Percentiles rank a stretch among this genome's conserved stretches.
These are phyloP conservation scores for Biscogniauxia marginata DNA, from an alignment of 2,329 filamentous ascomycete genomes.

Conservation along the genomic window DNA sequence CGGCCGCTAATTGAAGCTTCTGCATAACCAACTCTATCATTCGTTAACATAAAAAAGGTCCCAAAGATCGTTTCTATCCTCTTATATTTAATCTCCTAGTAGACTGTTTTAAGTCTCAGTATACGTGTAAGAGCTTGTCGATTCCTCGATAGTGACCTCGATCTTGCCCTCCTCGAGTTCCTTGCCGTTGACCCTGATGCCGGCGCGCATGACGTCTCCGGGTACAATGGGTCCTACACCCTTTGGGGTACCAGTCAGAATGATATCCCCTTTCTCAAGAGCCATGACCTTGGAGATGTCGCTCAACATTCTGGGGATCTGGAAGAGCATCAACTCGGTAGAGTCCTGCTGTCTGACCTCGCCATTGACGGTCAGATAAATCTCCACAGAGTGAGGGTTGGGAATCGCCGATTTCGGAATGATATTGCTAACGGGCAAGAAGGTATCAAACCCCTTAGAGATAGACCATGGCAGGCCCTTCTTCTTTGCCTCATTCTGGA, in stretches of 20 bases:
- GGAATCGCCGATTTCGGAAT: conserved; percentile 79
- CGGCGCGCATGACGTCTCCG: conserved; percentile 84
- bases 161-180: conserved; percentile 83
- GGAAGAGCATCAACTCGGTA: conserved; percentile 92
- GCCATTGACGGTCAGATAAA: conserved; percentile 83
- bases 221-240: conserved; percentile 84
- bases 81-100: neutral
- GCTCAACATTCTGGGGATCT: conserved; percentile 80
- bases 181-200: conserved; percentile 74
- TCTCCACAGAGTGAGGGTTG: conserved; percentile 83
- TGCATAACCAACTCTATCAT: neutral
- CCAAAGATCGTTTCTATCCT: neutral
- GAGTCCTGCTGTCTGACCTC: conserved; percentile 78
- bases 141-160: conserved; percentile 79
- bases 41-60: neutral
- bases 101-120: conserved; percentile 57
- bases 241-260: conserved; percentile 96
- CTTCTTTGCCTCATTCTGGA: conserved; percentile 94
- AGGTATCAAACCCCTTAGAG: conserved; percentile 97
- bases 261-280: conserved; percentile 84
- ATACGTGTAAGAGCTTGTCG: conserved; percentile 74
- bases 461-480: conserved; percentile 96
- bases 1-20: neutral
- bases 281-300: conserved; percentile 97
- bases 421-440: conserved; percentile 79